Evolutionary conservation across 257 asterid genomes (phyloP), one percentile per base, ranked within the genome.

Genomic region (Nicotiana sylvestris): DNA sequence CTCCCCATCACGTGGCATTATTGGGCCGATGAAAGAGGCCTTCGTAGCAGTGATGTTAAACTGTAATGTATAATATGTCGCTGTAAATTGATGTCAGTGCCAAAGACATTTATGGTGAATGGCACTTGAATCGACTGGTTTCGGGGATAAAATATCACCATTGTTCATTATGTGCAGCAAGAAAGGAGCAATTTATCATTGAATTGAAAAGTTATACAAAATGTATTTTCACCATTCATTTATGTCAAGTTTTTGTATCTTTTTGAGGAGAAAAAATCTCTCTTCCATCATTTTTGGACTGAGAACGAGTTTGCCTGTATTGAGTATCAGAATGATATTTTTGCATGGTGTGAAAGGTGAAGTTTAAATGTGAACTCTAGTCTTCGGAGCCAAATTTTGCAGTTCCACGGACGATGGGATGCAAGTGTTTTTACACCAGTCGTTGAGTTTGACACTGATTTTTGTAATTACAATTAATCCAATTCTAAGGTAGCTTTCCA

Each of bases 1-100:
- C 46, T 65, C 64, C 84, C 68, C 78, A 58, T 87, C 80, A 43
- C 16, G 74, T 84, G 86, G 90, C 83, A 77, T 83, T 87, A 83
- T 68, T 82, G 58, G 32, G 82, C 67, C 67, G 84, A 65, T 76
- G 80, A 86, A 77, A 88, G 77, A 88, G 84, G 81, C 61, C 35
- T 76, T 67, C 12, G 8, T 29, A 65, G 83, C 49, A 74, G 86
- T 84, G 33, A 85, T 87, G 88, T 84, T 84, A 37, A 86, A 89
- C 43, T 82, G 67, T 16, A 9, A 53, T 87, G 81, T 84, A 86
- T 85, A 67, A 84, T 68, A 33, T 81, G 86, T 77, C 72, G 82
- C 86, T 90, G 95, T 91, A 91, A 88, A 89, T 91, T 86, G 90
- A 62, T 87, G 85, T 80, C 82, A 33, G 66, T 82, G 84, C 85